Conservation (phyloP, 139 green algal species). For the Chlorella sp. region DNA sequence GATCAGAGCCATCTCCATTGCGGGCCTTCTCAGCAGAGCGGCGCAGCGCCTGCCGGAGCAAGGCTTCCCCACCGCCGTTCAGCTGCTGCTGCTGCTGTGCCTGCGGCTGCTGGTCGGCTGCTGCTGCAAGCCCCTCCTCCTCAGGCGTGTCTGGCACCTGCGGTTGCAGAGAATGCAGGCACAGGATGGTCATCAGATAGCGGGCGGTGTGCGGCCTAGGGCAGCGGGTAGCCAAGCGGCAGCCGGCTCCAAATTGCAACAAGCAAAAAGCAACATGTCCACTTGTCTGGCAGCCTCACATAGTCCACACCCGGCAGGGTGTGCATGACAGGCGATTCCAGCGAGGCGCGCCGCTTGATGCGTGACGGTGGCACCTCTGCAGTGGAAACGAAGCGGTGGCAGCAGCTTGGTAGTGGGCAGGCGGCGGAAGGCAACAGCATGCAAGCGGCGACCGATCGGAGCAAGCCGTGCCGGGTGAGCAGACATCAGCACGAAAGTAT, state of each 20-base stretch:
- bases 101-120: neutral
- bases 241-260: neutral
- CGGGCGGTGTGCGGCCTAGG: no score
- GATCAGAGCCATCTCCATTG: no score
- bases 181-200: no score
- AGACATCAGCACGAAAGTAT: neutral
- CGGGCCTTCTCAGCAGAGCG: conserved; percentile 5
- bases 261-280: no score
- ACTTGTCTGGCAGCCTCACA: neutral
- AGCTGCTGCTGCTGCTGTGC: neutral
- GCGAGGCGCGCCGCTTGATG: neutral
- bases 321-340: neutral
- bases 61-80: neutral
- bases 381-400: neutral
- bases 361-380: neutral
- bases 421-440: neutral
- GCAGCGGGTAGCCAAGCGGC: neutral
- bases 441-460: neutral
- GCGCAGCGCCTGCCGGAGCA: conserved; percentile 9
- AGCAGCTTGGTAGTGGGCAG: neutral
- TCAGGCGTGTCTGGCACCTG: conserved; percentile 37
- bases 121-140: neutral
- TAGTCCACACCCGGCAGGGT: conserved; percentile 15
- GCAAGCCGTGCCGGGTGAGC: neutral
- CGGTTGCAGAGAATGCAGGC: neutral